Evolutionary conservation across 2,329 filamentous ascomycete genomes (phyloP).

Genomic region (Teratosphaeria nubilosa): DNA sequence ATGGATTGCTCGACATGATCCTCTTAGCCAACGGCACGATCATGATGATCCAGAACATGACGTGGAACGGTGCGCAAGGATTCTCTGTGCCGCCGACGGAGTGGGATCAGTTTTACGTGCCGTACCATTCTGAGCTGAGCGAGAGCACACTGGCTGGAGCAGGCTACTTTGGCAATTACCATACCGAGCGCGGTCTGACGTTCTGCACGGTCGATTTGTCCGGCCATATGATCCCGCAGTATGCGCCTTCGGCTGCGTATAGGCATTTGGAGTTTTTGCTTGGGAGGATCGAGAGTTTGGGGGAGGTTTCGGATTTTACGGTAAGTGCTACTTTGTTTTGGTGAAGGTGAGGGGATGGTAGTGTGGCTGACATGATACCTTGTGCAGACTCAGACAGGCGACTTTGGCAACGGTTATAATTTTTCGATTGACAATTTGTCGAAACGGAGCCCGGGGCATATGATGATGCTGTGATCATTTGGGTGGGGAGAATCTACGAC

Average conservation of each 20-base stretch:
- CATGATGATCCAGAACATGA: slow-evolving; percentile 70
- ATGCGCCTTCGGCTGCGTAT: slow-evolving; percentile 57
- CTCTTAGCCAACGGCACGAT: slow-evolving; percentile 52
- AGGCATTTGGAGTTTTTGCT: slow-evolving; percentile 66
- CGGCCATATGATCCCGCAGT: slow-evolving; percentile 61
- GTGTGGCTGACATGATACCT: too few relatives aligned
- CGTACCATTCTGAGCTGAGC: slow-evolving; percentile 45
- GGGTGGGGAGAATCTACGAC: neutral
- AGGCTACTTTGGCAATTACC: slow-evolving; percentile 59
- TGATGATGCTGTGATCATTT: slow-evolving; percentile 1
- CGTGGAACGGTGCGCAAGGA: slow-evolving; percentile 61
- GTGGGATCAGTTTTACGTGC: slow-evolving; percentile 56
- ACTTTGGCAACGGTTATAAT: slow-evolving; percentile 5
- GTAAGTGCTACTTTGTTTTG: neutral
- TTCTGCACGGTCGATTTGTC: slow-evolving; percentile 53
- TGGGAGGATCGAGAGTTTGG: slow-evolving; percentile 53
- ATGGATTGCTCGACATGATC: slow-evolving; percentile 61
- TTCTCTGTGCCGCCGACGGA: slow-evolving; percentile 50
- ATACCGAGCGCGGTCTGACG: slow-evolving; percentile 67
- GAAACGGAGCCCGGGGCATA: neutral
- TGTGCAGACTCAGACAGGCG: slow-evolving; percentile 4
- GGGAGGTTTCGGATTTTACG: slow-evolving; percentile 26
- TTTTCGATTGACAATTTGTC: slow-evolving; percentile 1
- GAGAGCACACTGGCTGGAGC: slow-evolving; percentile 44
- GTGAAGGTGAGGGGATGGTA: too few relatives aligned